These are phyloP conservation scores for Lactuca sativa DNA, from an alignment of 129 eudicot genomes.

Conservation along the genomic window DNA sequence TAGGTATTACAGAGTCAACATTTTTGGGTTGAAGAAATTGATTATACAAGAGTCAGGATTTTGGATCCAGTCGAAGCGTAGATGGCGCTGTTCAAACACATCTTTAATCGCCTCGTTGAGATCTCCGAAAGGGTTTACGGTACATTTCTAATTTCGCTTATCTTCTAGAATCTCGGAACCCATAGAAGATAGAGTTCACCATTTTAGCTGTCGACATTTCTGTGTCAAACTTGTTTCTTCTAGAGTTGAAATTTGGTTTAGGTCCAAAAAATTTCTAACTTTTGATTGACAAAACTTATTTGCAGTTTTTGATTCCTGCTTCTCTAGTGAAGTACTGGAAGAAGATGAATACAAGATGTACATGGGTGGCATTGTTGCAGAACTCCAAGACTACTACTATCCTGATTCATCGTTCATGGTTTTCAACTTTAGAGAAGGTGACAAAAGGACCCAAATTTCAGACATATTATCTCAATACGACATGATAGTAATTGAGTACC, in stretches of 20 bases:
- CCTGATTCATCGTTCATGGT: conserved; percentile 70
- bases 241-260: conserved; percentile 18
- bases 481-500: conserved; percentile 75
- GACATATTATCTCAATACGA: conserved; percentile 54
- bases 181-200: neutral
- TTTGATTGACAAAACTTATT: neutral
- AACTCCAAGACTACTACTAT: conserved; percentile 57
- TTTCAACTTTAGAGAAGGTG: conserved; percentile 58
- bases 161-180: conserved; percentile 2
- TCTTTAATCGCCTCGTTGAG: conserved; percentile 96
- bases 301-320: conserved; percentile 77
- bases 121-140: conserved; percentile 97
- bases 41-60: conserved; percentile 18
- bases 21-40: conserved; percentile 20
- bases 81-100: conserved; percentile 99
- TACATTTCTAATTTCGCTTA: conserved; percentile 30
- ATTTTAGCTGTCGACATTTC: too few species aligned
- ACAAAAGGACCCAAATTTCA: conserved; percentile 47
- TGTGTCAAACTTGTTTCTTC: neutral
- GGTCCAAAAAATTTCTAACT: neutral
- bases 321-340: conserved; percentile 49
- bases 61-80: conserved; percentile 65
- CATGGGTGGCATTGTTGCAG: conserved; percentile 55
- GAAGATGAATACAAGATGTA: conserved; percentile 55
- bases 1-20: conserved; percentile 18